Percentiles rank a stretch among this genome's conserved stretches.
phyloP scores from a whole-genome alignment of 768 basidiomycete genomes.

The Leccinellum luteum region DNA sequence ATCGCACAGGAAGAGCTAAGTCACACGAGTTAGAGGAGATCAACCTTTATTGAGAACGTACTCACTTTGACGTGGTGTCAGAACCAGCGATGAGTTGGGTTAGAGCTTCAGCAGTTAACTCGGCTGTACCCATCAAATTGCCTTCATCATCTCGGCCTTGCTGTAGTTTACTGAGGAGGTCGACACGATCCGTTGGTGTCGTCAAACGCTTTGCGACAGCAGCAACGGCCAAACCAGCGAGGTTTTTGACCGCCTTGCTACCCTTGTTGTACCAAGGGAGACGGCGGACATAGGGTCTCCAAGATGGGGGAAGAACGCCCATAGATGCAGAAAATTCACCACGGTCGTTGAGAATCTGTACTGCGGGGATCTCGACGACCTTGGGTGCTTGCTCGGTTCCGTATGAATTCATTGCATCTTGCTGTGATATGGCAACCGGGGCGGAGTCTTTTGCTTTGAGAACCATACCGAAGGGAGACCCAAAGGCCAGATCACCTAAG shows the following conservation, averaged over 20 bases:
- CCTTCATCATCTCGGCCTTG: slow-evolving; percentile 74
- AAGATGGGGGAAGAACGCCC: slow-evolving; percentile 71
- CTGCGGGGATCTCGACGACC: slow-evolving; percentile 68
- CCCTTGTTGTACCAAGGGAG: slow-evolving; percentile 81
- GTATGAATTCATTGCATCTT: slow-evolving; percentile 54
- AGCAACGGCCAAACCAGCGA: slow-evolving; percentile 78
- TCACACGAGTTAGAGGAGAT: not conserved
- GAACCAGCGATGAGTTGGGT: slow-evolving; percentile 87
- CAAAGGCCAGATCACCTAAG: slow-evolving; percentile 72
- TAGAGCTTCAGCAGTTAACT: slow-evolving; percentile 85
- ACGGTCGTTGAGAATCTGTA: slow-evolving; percentile 82
- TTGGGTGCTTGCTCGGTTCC: slow-evolving; percentile 46
- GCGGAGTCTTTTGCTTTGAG: slow-evolving; percentile 69
- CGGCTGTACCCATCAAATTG: slow-evolving; percentile 73
- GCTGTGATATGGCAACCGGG: slow-evolving; percentile 57
- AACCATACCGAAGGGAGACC: slow-evolving; percentile 88
- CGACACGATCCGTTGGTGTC: slow-evolving; percentile 68
- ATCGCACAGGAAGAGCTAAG: slow-evolving; percentile 85
- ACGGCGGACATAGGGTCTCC: slow-evolving; percentile 61
- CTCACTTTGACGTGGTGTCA: slow-evolving; percentile 91
- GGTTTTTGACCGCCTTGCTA: slow-evolving; percentile 58
- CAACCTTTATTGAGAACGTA: not conserved
- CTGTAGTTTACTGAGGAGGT: slow-evolving; percentile 80
- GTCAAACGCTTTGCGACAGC: slow-evolving; percentile 76
- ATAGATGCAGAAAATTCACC: slow-evolving; percentile 85